These are phyloP conservation scores for Parmelia sp. DNA, from an alignment of 495 filamentous ascomycete species.

Conservation along the genomic window DNA sequence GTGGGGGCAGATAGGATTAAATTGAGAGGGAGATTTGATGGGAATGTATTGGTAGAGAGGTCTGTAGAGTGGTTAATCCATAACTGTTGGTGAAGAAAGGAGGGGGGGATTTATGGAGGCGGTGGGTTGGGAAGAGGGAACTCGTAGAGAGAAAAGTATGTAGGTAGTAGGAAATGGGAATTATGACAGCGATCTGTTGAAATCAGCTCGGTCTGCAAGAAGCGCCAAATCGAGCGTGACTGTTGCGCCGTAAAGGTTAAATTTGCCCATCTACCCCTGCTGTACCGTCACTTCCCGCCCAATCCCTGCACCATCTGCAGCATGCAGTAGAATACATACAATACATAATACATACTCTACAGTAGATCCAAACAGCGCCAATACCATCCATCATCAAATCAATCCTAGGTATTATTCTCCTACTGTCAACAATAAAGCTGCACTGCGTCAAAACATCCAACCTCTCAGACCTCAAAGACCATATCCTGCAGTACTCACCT, in stretches of 20 bases:
- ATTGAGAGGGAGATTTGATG: not conserved
- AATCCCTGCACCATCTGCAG: not conserved
- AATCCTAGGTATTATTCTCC: no score
- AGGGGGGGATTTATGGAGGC: not conserved
- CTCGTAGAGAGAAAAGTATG: not conserved
- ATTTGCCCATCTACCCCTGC: not conserved
- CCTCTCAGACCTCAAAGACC: no score
- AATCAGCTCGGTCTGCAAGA: not conserved
- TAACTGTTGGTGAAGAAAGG: not conserved
- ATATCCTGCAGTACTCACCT: not conserved
- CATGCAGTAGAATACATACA: no score
- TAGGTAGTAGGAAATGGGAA: not conserved
- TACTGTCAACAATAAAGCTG: no score
- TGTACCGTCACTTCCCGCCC: not conserved
- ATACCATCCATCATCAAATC: no score
- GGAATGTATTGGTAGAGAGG: not conserved
- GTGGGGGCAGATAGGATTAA: not conserved
- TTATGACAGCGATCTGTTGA: not conserved
- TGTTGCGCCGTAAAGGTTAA: not conserved
- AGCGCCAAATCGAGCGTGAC: constrained; percentile 6
- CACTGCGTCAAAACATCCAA: no score
- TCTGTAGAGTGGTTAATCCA: not conserved
- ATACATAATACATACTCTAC: no score
- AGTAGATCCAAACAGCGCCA: no score
- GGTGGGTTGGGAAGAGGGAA: not conserved